Conservation (phyloP, 192 early-diverging fungal species). For the Backusella morwellensis region DNA sequence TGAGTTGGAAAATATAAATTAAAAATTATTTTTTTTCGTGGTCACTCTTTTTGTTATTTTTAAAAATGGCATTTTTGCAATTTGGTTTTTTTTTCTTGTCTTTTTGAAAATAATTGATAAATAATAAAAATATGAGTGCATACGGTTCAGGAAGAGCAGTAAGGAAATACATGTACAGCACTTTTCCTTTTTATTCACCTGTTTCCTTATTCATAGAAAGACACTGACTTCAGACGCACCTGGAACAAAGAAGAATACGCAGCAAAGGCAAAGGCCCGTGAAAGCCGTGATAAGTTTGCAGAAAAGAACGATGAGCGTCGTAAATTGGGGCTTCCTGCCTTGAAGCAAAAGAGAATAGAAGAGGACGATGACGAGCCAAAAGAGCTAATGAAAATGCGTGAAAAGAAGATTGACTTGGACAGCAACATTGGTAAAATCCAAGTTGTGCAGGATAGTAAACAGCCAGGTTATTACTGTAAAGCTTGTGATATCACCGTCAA, state of each 20-base stretch:
- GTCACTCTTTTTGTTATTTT: too few species aligned
- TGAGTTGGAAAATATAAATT: too few species aligned
- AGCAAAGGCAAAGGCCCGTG: slow-evolving; percentile 32
- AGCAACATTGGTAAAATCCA: slow-evolving; percentile 79
- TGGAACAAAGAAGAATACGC: slow-evolving; percentile 48
- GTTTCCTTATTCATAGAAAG: slow-evolving; percentile 26
- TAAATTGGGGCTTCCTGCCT: slow-evolving; percentile 31
- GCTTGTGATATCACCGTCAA: slow-evolving; percentile 85
- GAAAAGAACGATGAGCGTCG: slow-evolving; percentile 40
- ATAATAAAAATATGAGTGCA: slow-evolving; percentile 12
- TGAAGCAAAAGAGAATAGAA: slow-evolving; percentile 17
- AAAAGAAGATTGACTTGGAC: slow-evolving; percentile 66
- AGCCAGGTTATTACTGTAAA: slow-evolving; percentile 93
- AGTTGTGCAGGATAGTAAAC: slow-evolving; percentile 69
- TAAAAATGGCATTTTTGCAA: background rate
- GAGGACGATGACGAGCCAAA: slow-evolving; percentile 22
- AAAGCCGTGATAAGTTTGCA: slow-evolving; percentile 25
- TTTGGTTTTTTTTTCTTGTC: background rate
- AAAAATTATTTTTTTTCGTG: too few species aligned
- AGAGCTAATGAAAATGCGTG: slow-evolving; percentile 36
- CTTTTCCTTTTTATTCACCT: background rate
- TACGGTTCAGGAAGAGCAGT: slow-evolving; percentile 24
- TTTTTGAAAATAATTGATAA: background rate
- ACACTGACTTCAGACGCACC: slow-evolving; percentile 39
- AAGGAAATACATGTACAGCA: background rate